Conservation (phyloP, 2,329 filamentous ascomycete genomes). For the Aspergillus piperis region DNA sequence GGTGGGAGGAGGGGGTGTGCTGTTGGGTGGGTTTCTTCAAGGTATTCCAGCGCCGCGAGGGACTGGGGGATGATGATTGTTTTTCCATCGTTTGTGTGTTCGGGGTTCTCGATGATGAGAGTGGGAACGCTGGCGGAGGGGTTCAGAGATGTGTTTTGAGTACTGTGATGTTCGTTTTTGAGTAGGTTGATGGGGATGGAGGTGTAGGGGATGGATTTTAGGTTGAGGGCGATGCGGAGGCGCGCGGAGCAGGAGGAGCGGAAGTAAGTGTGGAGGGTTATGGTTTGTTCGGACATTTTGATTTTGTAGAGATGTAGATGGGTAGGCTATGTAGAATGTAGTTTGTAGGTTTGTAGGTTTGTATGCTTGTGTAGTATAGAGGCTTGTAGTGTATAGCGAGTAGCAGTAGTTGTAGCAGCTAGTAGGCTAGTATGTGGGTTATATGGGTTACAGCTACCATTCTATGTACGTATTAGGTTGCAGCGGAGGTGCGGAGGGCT, state of each 20-base stretch:
- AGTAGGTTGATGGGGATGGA: constrained; percentile 56
- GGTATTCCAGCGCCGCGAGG: constrained; percentile 62
- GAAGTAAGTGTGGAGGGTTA: constrained; percentile 60
- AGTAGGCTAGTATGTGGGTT: neutral
- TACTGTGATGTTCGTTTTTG: constrained; percentile 53
- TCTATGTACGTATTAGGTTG: neutral
- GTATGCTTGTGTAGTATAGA: constrained; percentile 4
- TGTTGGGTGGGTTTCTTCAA: constrained; percentile 57
- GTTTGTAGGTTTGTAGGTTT: neutral
- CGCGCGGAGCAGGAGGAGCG: constrained; percentile 64
- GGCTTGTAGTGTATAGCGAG: neutral
- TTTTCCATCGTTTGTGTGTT: constrained; percentile 7
- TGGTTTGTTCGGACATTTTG: constrained; percentile 23
- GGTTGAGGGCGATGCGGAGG: constrained; percentile 60
- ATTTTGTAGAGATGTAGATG: neutral
- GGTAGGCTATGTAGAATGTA: no score
- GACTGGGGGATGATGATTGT: constrained; percentile 56
- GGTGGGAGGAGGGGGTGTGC: constrained; percentile 52
- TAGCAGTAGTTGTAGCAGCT: neutral
- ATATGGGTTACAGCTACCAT: neutral
- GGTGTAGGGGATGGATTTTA: constrained; percentile 56
- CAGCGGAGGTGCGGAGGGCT: neutral
- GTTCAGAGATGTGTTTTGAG: constrained; percentile 52
- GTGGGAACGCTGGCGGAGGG: constrained; percentile 59
- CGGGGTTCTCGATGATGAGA: constrained; percentile 42